phyloP scores from a whole-genome alignment of 2,329 filamentous ascomycete species.

The Lasiodiplodia citricola region DNA sequence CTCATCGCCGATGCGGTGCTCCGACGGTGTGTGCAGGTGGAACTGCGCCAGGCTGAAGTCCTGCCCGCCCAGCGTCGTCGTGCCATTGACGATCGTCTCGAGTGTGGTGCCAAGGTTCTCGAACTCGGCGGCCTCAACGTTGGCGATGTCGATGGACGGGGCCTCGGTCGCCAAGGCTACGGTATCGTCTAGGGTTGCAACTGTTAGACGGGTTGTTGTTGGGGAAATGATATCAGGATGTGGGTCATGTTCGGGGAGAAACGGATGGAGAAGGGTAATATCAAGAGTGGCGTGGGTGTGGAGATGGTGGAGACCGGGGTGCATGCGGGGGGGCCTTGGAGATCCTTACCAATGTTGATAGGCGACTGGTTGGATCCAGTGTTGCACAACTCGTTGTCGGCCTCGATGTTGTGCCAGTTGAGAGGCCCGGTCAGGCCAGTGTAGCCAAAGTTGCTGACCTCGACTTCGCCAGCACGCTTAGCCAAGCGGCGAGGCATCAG shows the following conservation, averaged over 20 bases:
- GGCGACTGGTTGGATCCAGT: conserved; percentile 60
- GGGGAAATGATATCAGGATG: conserved; percentile 34
- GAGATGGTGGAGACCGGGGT: not conserved
- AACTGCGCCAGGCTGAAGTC: conserved; percentile 59
- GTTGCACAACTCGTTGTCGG: conserved; percentile 55
- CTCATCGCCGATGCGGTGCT: conserved; percentile 60
- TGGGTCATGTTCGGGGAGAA: conserved; percentile 20
- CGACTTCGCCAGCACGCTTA: conserved; percentile 36
- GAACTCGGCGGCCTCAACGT: conserved; percentile 53
- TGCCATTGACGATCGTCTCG: conserved; percentile 60
- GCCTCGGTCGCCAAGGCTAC: conserved; percentile 39
- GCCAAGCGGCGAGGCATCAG: conserved; percentile 37
- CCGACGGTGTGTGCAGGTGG: conserved; percentile 66
- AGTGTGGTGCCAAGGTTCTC: conserved; percentile 65
- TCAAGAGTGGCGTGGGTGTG: not conserved
- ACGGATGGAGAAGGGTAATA: not conserved
- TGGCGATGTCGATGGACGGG: conserved; percentile 48
- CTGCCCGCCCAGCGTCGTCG: conserved; percentile 47
- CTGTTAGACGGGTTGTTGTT: not conserved
- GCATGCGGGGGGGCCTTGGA: conserved; percentile 38
- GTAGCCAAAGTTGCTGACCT: conserved; percentile 49
- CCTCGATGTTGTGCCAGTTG: conserved; percentile 57
- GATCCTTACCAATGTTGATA: conserved; percentile 49
- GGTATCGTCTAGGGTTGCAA: conserved; percentile 34
- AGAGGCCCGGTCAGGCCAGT: conserved; percentile 53